Evolutionary conservation across 2,329 filamentous ascomycete species (phyloP), one percentile per base, ranked within the genome.

Genomic region (Nothophaeocryptopus gaeumannii): DNA sequence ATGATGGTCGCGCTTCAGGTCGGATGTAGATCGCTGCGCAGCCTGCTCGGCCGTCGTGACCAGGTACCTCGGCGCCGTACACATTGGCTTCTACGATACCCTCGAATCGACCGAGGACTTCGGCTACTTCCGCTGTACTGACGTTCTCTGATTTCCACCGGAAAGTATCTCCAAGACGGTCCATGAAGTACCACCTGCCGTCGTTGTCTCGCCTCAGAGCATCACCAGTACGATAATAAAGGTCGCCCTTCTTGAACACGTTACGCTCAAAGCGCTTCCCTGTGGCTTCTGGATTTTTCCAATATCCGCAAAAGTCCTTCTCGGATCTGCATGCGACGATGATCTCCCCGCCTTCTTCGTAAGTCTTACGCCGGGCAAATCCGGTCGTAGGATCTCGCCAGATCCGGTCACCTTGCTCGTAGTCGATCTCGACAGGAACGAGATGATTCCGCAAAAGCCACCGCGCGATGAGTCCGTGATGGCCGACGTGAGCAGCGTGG

Each of bases 281-380:
- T 0, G 86, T 88, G 0, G 86, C 86, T 33, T 80, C 77, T 0
- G 77, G 74, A 63, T 89, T 84, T 51, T 81, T 79, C 69, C 81
- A 85, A 66, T 91, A 91, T 1, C 87, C 87, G 10, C 79, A 77
- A 64, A 87, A 91, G 7, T 73, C 73, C 7, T 77, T 69, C 9
- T 78, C 70, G 38, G 80, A 77, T 0, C 81, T 77, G 12, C 85
- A 74, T 0, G 75, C 70, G n/a, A 89, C 80, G 26, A 91, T 70
- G 11, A 91, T 86, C 69, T 92, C 87, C n/a, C 87, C 86, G 3
- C 86, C 86, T 36, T 81, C 74, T 11, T 82, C 80, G 62, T 86
- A 87, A 0, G 82, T 68, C 42, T 79, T 76, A 26, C 85, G 78
- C 29, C 72, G 73, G 0, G 80, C 86, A 54, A 88, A 86, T 0